Evolutionary conservation across 2,329 filamentous ascomycete species (phyloP), one percentile per base, ranked within the genome.

Genomic region (Trichoderma atroviride): DNA sequence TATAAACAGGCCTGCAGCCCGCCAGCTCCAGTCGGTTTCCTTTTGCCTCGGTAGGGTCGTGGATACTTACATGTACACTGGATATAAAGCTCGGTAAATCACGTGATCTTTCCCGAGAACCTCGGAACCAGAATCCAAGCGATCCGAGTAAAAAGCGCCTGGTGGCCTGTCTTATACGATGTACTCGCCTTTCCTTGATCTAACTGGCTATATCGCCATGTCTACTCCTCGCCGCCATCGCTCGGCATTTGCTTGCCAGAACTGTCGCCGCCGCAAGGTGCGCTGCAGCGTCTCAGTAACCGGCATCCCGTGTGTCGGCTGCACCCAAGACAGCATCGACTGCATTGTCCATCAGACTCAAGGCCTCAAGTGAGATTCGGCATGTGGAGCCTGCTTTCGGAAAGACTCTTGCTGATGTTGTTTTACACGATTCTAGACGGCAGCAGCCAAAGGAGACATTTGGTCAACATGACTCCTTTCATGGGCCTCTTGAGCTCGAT

Each of bases 161-260:
- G 47, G 40, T 9, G 3, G 40, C 40, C 40, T 43, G 40, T 43
- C 59, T 61, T 37, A 40, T 22, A 10, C 29, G n/a, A 50, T 62
- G 59, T 52, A 22, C 31, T 62, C 40, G 3, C 59, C 47, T 33
- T 62, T 50, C 33, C n/a, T 35, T 14, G 59, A 62, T 19, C 59
- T 43, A 4, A 24, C 40, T 13, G 47, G 31, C 31, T 19, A 16
- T 1, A 52, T 52, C 27, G 43, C 59, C 47, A 62, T 62, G 59
- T 62, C 59, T 24, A 62, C 59, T 19, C 47, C 47, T 22, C 59
- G 59, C 47, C 59, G 47, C 40, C 59, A 47, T 22, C 59, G 59
- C 22, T 62, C 59, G 59, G 59, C 59, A 62, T 43, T 62, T 35
- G 62, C 62, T 6, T 65, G 62, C 13, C 62, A 65, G 33, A 65